Evolutionary conservation across 2,329 filamentous ascomycete species (phyloP).

Genomic region (Coleophoma eucalyptorum): DNA sequence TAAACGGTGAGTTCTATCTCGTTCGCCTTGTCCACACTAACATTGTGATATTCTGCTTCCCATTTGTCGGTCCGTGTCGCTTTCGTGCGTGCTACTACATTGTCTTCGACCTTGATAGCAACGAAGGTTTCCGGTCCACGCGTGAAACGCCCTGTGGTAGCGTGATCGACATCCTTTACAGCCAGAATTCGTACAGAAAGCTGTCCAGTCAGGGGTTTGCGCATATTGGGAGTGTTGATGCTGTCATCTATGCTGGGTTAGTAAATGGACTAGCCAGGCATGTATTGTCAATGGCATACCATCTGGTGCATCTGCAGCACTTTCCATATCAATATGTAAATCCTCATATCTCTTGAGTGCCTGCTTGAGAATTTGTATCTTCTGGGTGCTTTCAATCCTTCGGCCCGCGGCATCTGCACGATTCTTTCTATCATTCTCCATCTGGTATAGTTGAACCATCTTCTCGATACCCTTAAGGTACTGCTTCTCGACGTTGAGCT

Average conservation of each 20-base stretch:
- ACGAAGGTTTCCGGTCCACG: slow-evolving; percentile 93
- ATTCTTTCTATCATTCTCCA: slow-evolving; percentile 96
- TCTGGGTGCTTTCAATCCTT: slow-evolving; percentile 93
- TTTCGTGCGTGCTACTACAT: slow-evolving; percentile 82
- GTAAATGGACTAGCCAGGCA: background rate
- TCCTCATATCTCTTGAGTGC: slow-evolving; percentile 96
- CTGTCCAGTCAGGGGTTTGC: slow-evolving; percentile 92
- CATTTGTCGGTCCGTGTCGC: slow-evolving; percentile 83
- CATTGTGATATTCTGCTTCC: slow-evolving; percentile 85
- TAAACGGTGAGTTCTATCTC: slow-evolving; percentile 98
- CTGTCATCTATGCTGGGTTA: slow-evolving; percentile 70
- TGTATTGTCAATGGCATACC: slow-evolving; percentile 48
- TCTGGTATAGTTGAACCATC: slow-evolving; percentile 96
- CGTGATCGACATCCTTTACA: slow-evolving; percentile 92
- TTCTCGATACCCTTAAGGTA: slow-evolving; percentile 99
- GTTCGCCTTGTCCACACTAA: slow-evolving; percentile 97
- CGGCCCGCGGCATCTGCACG: slow-evolving; percentile 86
- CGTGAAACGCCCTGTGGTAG: slow-evolving; percentile 77
- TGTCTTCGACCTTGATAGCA: slow-evolving; percentile 94
- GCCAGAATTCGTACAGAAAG: slow-evolving; percentile 82
- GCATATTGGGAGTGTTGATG: slow-evolving; percentile 88
- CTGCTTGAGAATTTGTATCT: slow-evolving; percentile 93
- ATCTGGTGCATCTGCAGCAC: slow-evolving; percentile 68
- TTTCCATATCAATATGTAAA: slow-evolving; percentile 89
- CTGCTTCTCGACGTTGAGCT: slow-evolving; percentile 97